Percentiles rank a stretch among this genome's conserved stretches.
These are phyloP conservation scores for Symbiodinium pilosum DNA, from an alignment of 73 alveolate species.

Conservation along the genomic window DNA sequence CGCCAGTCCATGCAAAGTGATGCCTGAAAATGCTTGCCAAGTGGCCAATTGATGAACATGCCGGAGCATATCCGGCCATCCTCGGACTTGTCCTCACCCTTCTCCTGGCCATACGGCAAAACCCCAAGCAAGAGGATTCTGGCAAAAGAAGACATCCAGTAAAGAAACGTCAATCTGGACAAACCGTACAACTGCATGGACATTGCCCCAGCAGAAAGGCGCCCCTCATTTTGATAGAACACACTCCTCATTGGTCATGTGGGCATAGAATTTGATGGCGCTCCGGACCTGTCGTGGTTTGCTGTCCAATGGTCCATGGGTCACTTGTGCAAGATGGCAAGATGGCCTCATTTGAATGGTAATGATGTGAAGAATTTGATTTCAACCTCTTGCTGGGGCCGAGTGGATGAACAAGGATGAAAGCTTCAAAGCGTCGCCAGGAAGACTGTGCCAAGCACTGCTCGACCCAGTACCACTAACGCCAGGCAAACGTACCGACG, in stretches of 20 bases:
- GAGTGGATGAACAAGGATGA: no score
- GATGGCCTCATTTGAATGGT: no score
- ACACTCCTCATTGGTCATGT: background rate
- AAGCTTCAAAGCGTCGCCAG: background rate
- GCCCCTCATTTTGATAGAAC: no score
- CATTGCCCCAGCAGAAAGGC: no score
- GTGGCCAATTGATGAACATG: slow-evolving; percentile 26
- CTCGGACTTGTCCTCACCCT: background rate
- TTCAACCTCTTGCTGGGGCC: no score
- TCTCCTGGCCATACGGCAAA: no score
- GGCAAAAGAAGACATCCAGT: no score
- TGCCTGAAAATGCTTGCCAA: background rate
- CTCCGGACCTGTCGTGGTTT: background rate
- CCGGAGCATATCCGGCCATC: slow-evolving; percentile 3
- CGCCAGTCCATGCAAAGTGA: background rate
- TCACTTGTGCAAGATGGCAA: background rate
- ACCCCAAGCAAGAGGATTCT: no score
- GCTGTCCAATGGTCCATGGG: background rate
- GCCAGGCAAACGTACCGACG: slow-evolving; percentile 28
- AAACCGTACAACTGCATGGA: no score
- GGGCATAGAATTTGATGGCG: slow-evolving; percentile 29
- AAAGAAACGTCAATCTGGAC: no score
- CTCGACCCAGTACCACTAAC: slow-evolving; percentile 44
- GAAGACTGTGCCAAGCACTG: slow-evolving; percentile 29
- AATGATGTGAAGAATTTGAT: no score